Evolutionary conservation across 2,329 filamentous ascomycete species (phyloP).

Genomic region (Keithomyces neogunnii): DNA sequence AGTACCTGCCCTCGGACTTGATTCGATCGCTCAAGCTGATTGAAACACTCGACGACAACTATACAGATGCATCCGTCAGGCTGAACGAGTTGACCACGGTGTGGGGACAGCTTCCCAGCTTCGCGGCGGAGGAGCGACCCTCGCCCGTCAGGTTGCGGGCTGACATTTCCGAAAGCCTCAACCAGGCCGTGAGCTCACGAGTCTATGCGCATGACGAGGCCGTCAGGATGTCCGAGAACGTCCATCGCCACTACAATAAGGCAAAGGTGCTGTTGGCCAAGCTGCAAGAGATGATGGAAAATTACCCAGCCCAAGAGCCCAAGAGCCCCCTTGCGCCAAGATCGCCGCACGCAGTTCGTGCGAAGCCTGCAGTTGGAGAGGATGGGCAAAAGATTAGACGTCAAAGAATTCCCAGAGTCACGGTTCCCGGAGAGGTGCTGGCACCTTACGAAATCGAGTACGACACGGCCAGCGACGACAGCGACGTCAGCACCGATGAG

Average conservation of each 20-base stretch:
- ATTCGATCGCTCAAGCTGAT: constrained; percentile 57
- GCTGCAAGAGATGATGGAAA: constrained; percentile 50
- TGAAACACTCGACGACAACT: constrained; percentile 52
- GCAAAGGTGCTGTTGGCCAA: constrained; percentile 51
- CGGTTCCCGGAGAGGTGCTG: constrained; percentile 57
- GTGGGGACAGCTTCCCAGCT: constrained; percentile 47
- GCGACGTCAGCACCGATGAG: constrained; percentile 44
- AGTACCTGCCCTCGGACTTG: constrained; percentile 61
- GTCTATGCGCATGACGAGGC: constrained; percentile 54
- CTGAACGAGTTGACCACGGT: constrained; percentile 47
- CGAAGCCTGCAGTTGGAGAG: constrained; percentile 37
- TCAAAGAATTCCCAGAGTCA: constrained; percentile 47
- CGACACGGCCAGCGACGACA: constrained; percentile 46
- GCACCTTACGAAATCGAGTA: constrained; percentile 58
- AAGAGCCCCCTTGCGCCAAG: constrained; percentile 43
- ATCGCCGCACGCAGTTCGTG: constrained; percentile 44
- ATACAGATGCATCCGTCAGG: constrained; percentile 44
- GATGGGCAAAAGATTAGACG: constrained; percentile 38
- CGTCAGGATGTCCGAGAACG: constrained; percentile 53
- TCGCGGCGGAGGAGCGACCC: constrained; percentile 38
- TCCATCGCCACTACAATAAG: constrained; percentile 53
- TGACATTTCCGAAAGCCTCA: constrained; percentile 51
- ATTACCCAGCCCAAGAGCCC: constrained; percentile 47
- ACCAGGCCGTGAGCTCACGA: constrained; percentile 45
- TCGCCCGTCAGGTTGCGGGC: constrained; percentile 44